Base-by-base conservation (phyloP, 129 eudicot genomes). In the Flaveria sonorensis region DNA sequence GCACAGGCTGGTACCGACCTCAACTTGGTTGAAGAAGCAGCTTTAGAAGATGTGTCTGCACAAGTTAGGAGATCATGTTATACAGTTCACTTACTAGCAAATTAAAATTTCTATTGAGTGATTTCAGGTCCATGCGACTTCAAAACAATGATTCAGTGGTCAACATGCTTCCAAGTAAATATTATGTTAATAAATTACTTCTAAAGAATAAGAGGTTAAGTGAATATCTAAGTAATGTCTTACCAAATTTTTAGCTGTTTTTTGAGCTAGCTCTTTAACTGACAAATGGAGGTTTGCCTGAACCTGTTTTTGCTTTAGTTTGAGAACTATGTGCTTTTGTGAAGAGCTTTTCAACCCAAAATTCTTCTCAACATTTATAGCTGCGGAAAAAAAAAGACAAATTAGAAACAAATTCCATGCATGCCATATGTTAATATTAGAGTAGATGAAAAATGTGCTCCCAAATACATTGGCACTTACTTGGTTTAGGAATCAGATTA, bases 401-500 rank as follows among this genome's bases (percentile, higher is more conserved):
- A 62, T 46, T 66, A 68, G 70, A 43, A 45, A 53, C 71, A 61
- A 28, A 21, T 12, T 72, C 20, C 63, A 77, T 21, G 57, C 68
- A 64, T 43, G 66, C 60, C 72, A 80, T 72, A 40, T 23, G 26
- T 39, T 30, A 28, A 23, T 18, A 72, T 12, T 50, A 16, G 56
- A 50, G 42, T 40, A 52, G 59, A 68, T 51, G 21, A 23, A 45
- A 63, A 72, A 45, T 6, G 28, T 52, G 30, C 7, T 64, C 10
- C 57, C 66, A 52, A 50, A 82, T n/a, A 36, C 30, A 63, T 56
- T 48, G 67, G 15, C 18, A 62, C 71, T 71, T 69, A 93, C 97
- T 86, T 76, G 88, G 79, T 79, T 79, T 87, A 70, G 83, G 77
- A 69, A 87, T 86, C 83, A 73, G 85, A 81, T 70, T 84, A 50